phyloP scores from a whole-genome alignment of 2,329 filamentous ascomycete species.

The Xylaria sp. region DNA sequence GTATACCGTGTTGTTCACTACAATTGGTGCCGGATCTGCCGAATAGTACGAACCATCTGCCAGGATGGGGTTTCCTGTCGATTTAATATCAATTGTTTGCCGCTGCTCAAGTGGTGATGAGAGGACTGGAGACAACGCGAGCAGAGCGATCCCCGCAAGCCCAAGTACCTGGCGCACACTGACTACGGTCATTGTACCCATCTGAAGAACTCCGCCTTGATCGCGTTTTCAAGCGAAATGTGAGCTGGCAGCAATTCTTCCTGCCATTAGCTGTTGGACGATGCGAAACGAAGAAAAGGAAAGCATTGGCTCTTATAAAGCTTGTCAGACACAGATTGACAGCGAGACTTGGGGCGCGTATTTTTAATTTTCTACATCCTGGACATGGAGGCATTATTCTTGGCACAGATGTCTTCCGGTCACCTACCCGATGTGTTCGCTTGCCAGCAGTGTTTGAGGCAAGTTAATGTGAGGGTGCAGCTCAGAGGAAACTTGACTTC shows the following conservation, averaged over 20 bases:
- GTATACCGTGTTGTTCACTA: constrained; percentile 52
- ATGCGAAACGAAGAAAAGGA: background rate
- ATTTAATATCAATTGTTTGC: constrained; percentile 41
- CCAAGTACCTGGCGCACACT: constrained; percentile 10
- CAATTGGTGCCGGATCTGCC: constrained; percentile 54
- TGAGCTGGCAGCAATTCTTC: background rate
- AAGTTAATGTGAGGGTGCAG: background rate
- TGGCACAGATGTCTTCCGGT: background rate
- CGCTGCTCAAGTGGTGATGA: constrained; percentile 24
- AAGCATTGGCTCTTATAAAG: background rate
- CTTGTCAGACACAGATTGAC: background rate
- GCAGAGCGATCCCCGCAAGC: constrained; percentile 10
- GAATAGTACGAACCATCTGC: constrained; percentile 54
- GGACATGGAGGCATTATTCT: background rate
- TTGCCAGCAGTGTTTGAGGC: background rate
- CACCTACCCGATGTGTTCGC: constrained; percentile 17
- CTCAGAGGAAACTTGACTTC: background rate
- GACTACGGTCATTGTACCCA: background rate
- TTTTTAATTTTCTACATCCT: constrained; percentile 4
- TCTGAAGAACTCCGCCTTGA: background rate
- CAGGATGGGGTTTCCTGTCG: constrained; percentile 53
- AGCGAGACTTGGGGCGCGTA: constrained; percentile 19
- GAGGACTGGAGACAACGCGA: constrained; percentile 1
- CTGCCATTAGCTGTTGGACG: background rate
- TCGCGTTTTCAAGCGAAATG: background rate